These are phyloP conservation scores for Penicillium sp. DNA, from an alignment of 2,329 filamentous ascomycete genomes.

Conservation along the genomic window DNA sequence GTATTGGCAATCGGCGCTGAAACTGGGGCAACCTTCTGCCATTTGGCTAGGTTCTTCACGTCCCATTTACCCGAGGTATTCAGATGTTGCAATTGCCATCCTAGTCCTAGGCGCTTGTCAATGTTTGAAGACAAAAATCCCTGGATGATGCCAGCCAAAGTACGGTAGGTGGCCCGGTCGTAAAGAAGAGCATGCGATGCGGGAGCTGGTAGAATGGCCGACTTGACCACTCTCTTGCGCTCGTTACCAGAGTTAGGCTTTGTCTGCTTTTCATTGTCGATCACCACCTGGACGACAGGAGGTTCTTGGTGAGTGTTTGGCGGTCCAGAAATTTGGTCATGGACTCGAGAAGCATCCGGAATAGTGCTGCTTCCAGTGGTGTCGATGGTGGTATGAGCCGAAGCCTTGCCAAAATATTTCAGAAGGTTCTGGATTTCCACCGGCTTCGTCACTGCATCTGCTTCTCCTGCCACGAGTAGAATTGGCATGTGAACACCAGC, in stretches of 20 bases:
- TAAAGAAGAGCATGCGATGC: conserved; percentile 85
- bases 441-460: conserved; percentile 74
- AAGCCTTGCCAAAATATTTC: conserved; percentile 35
- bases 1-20: conserved; percentile 74
- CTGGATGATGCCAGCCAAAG: conserved; percentile 77
- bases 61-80: conserved; percentile 95
- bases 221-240: conserved; percentile 62
- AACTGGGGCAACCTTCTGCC: conserved; percentile 77
- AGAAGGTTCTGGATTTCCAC: conserved; percentile 70
- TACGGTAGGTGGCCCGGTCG: conserved; percentile 71
- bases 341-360: conserved; percentile 33
- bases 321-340: conserved; percentile 21
- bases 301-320: conserved; percentile 28
- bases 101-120: conserved; percentile 74
- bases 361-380: conserved; percentile 26
- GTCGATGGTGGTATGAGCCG: conserved; percentile 26
- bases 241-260: conserved; percentile 10
- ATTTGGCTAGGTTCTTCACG: conserved; percentile 92
- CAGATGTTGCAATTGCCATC: conserved; percentile 89
- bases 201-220: conserved; percentile 70
- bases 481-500: conserved; percentile 70
- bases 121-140: conserved; percentile 76
- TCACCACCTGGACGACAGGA: conserved; percentile 25
- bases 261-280: conserved; percentile 20
- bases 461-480: conserved; percentile 74